A percentile compares a stretch with the other conserved stretches of the same genome.
These are phyloP conservation scores for Extremus antarcticus DNA, from an alignment of 495 filamentous ascomycete species.

Conservation along the genomic window DNA sequence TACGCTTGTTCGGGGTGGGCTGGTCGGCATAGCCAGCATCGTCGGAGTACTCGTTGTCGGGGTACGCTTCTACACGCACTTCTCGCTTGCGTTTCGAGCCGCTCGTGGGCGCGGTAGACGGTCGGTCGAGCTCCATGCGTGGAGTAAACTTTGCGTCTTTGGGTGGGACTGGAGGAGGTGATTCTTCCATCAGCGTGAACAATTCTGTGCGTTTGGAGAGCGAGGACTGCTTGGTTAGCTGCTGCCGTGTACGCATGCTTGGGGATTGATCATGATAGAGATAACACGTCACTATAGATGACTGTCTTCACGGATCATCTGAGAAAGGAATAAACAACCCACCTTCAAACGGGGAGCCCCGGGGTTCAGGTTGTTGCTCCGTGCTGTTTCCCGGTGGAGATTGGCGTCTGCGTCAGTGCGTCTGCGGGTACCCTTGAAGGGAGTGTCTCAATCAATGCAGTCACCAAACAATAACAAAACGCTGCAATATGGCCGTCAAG, in stretches of 20 bases:
- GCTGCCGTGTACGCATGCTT: background rate
- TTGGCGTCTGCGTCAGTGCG: background rate
- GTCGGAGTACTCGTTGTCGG: background rate
- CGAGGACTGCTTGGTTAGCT: background rate
- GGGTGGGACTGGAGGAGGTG: slow-evolving; percentile 5
- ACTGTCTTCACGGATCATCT: background rate
- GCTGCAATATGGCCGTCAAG: background rate
- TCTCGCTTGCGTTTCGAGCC: slow-evolving; percentile 17
- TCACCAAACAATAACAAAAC: background rate
- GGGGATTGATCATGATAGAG: background rate
- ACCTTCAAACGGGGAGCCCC: background rate
- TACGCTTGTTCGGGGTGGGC: slow-evolving; percentile 16
- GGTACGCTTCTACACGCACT: background rate
- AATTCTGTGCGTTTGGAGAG: background rate
- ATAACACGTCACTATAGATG: background rate
- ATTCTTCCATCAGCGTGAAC: slow-evolving; percentile 1
- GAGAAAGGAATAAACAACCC: background rate
- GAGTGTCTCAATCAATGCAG: background rate
- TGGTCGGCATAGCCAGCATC: background rate
- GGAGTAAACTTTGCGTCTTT: background rate
- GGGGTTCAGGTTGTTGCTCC: background rate
- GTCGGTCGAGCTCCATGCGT: slow-evolving; percentile 1
- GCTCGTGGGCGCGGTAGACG: slow-evolving; percentile 5
- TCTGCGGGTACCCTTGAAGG: background rate
- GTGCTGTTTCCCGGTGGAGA: background rate